Conservation (phyloP, 2,329 filamentous ascomycete species). For the Sclerotiophoma versabilis region DNA sequence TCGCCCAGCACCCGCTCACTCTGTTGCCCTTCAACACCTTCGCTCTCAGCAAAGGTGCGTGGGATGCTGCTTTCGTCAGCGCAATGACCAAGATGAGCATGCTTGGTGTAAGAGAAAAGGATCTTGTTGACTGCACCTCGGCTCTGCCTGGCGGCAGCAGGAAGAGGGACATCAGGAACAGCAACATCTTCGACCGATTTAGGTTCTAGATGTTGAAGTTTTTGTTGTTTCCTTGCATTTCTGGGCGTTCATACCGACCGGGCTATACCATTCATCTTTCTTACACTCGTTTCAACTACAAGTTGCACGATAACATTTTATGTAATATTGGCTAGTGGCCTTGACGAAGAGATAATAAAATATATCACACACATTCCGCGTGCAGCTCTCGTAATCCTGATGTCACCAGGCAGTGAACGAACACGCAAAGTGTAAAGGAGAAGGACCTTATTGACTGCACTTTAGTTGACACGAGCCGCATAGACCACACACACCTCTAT, state of each 20-base stretch:
- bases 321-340: conserved; percentile 3
- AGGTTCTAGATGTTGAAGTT: conserved; percentile 4
- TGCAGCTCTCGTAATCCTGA: too few species aligned
- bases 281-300: not conserved
- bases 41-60: conserved; percentile 35
- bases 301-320: not conserved
- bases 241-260: not conserved
- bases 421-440: too few species aligned
- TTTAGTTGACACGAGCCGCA: too few species aligned
- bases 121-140: conserved; percentile 43
- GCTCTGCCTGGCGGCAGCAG: conserved; percentile 41
- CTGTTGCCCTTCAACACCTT: conserved; percentile 32
- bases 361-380: too few species aligned
- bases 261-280: not conserved
- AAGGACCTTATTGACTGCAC: too few species aligned
- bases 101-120: conserved; percentile 35
- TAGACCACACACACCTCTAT: too few species aligned
- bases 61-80: conserved; percentile 43
- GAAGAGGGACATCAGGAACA: conserved; percentile 43
- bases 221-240: not conserved
- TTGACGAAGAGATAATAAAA: not conserved
- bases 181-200: conserved; percentile 37
- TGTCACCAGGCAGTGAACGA: too few species aligned
- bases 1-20: conserved; percentile 34
- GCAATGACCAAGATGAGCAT: conserved; percentile 49